Evolutionary conservation across 2,329 filamentous ascomycete species (phyloP).

Genomic region (Stemphylium lycopersici): DNA sequence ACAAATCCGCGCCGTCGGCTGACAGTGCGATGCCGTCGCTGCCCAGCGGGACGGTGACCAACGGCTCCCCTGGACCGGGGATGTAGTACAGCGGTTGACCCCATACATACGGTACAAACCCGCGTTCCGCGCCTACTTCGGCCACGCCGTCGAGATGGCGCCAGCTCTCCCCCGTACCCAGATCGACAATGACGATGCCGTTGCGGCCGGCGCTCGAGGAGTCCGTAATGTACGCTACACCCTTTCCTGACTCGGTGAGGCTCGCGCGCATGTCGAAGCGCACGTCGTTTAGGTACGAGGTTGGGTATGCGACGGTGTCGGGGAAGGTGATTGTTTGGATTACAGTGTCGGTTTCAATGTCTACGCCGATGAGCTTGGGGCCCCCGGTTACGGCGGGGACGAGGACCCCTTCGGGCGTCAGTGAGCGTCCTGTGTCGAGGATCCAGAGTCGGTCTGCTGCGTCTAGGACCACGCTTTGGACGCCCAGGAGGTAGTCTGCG

Average conservation of each 20-base stretch:
- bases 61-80: conserved; percentile 42
- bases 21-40: conserved; percentile 59
- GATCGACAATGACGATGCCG: conserved; percentile 58
- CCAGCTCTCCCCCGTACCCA: conserved; percentile 57
- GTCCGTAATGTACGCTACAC: conserved; percentile 62
- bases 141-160: conserved; percentile 55
- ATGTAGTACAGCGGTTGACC: conserved; percentile 55
- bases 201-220: conserved; percentile 55
- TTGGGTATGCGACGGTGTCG: conserved; percentile 53
- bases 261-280: conserved; percentile 58
- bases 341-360: conserved; percentile 54
- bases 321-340: conserved; percentile 61
- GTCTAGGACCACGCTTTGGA: conserved; percentile 61
- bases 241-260: conserved; percentile 51
- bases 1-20: conserved; percentile 56
- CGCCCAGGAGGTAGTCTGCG: conserved; percentile 57
- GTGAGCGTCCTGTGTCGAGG: conserved; percentile 58
- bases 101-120: conserved; percentile 58
- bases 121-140: conserved; percentile 50
- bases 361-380: conserved; percentile 58
- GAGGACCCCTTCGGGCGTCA: conserved; percentile 52
- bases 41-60: conserved; percentile 53
- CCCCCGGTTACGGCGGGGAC: conserved; percentile 55
- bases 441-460: conserved; percentile 59
- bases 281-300: conserved; percentile 61